Evolutionary conservation across 176 grass and related monocot genomes (phyloP).

Genomic region (Oryza meyeriana): DNA sequence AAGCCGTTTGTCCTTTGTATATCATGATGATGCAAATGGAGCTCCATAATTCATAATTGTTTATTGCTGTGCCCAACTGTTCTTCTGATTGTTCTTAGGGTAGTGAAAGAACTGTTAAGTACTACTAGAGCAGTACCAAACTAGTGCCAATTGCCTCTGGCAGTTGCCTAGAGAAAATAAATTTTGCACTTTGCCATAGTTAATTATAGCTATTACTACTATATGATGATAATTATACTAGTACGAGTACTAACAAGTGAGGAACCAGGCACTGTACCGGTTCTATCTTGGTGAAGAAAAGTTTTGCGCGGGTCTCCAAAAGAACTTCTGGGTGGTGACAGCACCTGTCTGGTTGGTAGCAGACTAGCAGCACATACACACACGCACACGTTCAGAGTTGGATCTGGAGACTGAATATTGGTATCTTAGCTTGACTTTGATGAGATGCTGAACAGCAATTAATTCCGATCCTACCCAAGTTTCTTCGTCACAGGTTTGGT

Average conservation of each 20-base stretch:
- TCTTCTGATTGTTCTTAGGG: not conserved
- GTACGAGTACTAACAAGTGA: not conserved
- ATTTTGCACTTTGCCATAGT: not conserved
- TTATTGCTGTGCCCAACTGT: not conserved
- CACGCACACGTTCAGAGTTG: not conserved
- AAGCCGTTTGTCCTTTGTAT: slow-evolving; percentile 18
- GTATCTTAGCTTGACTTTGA: slow-evolving; percentile 14
- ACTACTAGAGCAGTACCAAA: not conserved
- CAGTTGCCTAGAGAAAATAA: not conserved
- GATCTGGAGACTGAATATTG: not conserved
- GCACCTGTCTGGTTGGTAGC: not conserved
- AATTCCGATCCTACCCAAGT: not conserved
- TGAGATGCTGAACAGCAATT: not conserved
- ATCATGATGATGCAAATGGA: slow-evolving; percentile 23
- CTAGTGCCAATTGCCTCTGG: not conserved
- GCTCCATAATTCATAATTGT: not conserved
- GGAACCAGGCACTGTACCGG: not conserved
- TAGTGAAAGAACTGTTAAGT: not conserved
- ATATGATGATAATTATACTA: not conserved
- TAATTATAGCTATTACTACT: not conserved
- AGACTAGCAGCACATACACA: not conserved
- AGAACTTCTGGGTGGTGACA: not conserved
- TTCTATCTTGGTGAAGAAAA: slow-evolving; percentile 6
- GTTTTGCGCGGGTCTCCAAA: not conserved
- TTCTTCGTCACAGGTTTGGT: not conserved